Base-by-base conservation (phyloP, 768 basidiomycete species). In the Lepiota brunneoincarnata region DNA sequence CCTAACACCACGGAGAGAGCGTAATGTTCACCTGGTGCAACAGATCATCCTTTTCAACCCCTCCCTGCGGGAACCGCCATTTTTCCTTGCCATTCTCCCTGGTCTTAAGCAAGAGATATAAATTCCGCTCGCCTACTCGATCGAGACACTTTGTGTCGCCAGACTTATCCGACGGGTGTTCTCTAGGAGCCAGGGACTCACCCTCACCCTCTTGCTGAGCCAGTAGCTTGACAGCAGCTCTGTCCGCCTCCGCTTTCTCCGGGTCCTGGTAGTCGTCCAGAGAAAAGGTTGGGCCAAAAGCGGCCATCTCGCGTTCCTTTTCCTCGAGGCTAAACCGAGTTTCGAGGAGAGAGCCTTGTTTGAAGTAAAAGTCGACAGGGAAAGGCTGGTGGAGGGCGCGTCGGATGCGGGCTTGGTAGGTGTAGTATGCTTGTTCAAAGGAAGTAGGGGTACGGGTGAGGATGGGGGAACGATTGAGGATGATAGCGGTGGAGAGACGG, bases 301-400 rank as follows among this genome's bases (percentile, higher is more conserved):
- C 85, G 49, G 77, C 74, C 36, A 75, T 72, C 62, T 94, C 92
- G 46, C 89, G 80, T 55, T 77, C 73, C 42, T 82, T 79, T 63
- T 94, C 88, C 64, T 93, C 88, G 46, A 82, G 69, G 44, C 78
- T 84, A 70, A 93, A 96, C 36, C 89, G 81, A 12, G 84, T 83
- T 67, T 94, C 88, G 26, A 94, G 80, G 14, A 91, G 76, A 0
- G 93, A 90, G 7, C 94, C 94, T 46, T 86, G 86, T 71, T 93
- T 93, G 79, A 96, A 96, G 74, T 95, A 98, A 71, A 96, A 93
- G 43, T 93, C 86, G 54, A 82, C 76, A 15, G 94, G 91, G 67
- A 93, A 86, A 0, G 94, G 94, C 61, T 92, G 91, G 66, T 88
- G 87, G 44, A 98, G 73, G 2, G 93, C 87, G 59, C 91, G 87